A percentile compares a stretch with the other conserved stretches of the same genome.
Evolutionary conservation across 495 filamentous ascomycete genomes (phyloP).

Genomic region (Aspergillus hancockii): DNA sequence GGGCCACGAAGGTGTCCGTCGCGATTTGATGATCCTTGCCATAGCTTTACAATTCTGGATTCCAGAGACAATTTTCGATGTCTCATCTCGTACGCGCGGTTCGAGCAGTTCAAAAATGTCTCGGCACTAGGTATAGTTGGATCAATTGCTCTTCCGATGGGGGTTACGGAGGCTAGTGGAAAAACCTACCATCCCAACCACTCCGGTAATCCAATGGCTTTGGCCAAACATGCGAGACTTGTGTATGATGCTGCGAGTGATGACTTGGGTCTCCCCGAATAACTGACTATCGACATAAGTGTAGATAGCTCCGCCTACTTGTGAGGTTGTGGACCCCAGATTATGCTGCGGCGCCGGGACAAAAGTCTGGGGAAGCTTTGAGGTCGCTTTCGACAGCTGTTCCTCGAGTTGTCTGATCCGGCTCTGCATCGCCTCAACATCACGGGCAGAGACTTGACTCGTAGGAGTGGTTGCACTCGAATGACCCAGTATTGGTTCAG

Average conservation of each 20-base stretch:
- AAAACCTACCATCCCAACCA: constrained; percentile 36
- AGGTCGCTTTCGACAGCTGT: constrained; percentile 33
- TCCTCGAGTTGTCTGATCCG: constrained; percentile 49
- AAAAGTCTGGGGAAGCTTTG: constrained; percentile 8
- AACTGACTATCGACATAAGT: constrained; percentile 25
- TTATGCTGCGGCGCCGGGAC: constrained; percentile 21
- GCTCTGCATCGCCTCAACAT: constrained; percentile 38
- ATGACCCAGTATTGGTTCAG: constrained; percentile 17
- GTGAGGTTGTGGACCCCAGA: constrained; percentile 28
- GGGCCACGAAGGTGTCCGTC: constrained; percentile 43
- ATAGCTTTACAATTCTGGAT: constrained; percentile 50
- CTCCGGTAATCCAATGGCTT: constrained; percentile 55
- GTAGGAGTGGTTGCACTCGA: constrained; percentile 31
- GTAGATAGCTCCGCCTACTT: constrained; percentile 30
- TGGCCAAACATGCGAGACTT: constrained; percentile 57
- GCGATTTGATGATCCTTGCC: constrained; percentile 46
- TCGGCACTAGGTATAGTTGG: constrained; percentile 35
- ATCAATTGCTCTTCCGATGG: not conserved
- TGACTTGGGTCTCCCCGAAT: constrained; percentile 23
- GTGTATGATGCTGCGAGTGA: constrained; percentile 46
- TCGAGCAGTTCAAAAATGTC: constrained; percentile 42
- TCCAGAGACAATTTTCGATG: constrained; percentile 28
- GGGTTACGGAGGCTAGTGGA: not conserved
- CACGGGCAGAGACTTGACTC: constrained; percentile 30
- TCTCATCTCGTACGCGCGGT: constrained; percentile 37